Conservation (phyloP, 2,329 filamentous ascomycete genomes). For the Aspergillus calidoustus region DNA sequence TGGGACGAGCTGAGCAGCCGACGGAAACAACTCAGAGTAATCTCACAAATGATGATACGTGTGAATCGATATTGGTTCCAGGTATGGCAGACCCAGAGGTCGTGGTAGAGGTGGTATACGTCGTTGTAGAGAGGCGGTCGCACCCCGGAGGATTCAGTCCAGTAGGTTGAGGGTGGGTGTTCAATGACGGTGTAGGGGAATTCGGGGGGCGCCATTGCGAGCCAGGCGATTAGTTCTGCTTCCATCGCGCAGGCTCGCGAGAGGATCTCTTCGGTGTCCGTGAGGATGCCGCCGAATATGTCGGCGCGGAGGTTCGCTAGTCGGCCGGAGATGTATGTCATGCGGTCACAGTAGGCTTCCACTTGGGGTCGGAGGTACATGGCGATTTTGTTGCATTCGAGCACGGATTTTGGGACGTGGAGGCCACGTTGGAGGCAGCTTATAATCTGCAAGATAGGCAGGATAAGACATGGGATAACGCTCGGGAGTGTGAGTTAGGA, state of each 20-base stretch:
- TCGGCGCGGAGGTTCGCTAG: slow-evolving; percentile 41
- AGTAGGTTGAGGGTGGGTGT: slow-evolving; percentile 6
- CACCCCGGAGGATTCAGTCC: neutral
- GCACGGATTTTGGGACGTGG: slow-evolving; percentile 36
- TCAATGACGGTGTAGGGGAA: slow-evolving; percentile 33
- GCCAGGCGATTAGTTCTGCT: slow-evolving; percentile 38
- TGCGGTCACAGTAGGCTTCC: slow-evolving; percentile 34
- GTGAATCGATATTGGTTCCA: slow-evolving; percentile 66
- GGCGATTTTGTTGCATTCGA: slow-evolving; percentile 35
- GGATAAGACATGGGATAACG: neutral
- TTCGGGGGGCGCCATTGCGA: slow-evolving; percentile 30
- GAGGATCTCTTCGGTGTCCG: slow-evolving; percentile 34
- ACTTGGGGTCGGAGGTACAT: slow-evolving; percentile 33
- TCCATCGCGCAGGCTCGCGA: slow-evolving; percentile 38
- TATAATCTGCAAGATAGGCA: slow-evolving; percentile 33
- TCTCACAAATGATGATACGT: slow-evolving; percentile 58
- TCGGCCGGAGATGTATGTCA: slow-evolving; percentile 34
- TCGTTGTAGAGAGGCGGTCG: slow-evolving; percentile 47
- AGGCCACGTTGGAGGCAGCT: slow-evolving; percentile 39
- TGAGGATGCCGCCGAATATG: slow-evolving; percentile 31
- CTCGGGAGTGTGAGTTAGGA: neutral
- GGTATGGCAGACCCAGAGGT: slow-evolving; percentile 58
- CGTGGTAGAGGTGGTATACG: slow-evolving; percentile 60
- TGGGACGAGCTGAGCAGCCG: slow-evolving; percentile 29
- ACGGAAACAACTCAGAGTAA: slow-evolving; percentile 44